Base-by-base conservation (phyloP, 2,329 filamentous ascomycete genomes). In the Ceratocystis ficicola region DNA sequence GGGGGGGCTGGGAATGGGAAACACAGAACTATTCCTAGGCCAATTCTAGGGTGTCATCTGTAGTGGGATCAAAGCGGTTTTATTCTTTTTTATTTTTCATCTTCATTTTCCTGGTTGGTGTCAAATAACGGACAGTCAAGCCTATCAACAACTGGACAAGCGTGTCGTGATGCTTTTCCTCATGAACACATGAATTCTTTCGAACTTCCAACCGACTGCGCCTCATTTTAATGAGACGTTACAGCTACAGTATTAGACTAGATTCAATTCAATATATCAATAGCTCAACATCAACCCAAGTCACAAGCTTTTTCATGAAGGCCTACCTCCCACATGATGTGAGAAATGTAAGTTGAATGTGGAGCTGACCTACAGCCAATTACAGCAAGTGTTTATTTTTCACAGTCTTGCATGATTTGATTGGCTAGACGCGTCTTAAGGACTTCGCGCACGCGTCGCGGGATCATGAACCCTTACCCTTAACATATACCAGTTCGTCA, bases 381-480 rank as follows among this genome's bases (percentile, higher is more conserved):
- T 2, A 36, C 5, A n/a, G 22, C 22, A 17, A n/a, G 6, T n/a
- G 12, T n/a, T 59, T 36, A 8, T 60, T 60, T 12, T 20, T 41
- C 46, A 7, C 3, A 7, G 8, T 36, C 25, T 50, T 17, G n/a
- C 28, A 28, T 3, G 5, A 22, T 55, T 6, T 68, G 7, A 68
- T 68, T 68, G 60, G 63, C n/a, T 25, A 20, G 44, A 68, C 60
- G 32, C 66, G 60, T 65, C 48, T 65, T 68, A 60, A 63, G 64
- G 20, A 0, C 3, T 3, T 41, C 50, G 22, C 36, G 2, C 17
- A 61, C 66, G 66, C 64, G 66, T 66, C 66, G 66, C 60, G 66
- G 50, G 64, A 12, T 46, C 44, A 36, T n/a, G 32, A 52, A 61
- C 28, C 28, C 63, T 57, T 52, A 17, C 12, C 28, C 41, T 46